Evolutionary conservation across 108 stramenopile species (phyloP).

Genomic region (Cyclotella choctawhatcheeana): DNA sequence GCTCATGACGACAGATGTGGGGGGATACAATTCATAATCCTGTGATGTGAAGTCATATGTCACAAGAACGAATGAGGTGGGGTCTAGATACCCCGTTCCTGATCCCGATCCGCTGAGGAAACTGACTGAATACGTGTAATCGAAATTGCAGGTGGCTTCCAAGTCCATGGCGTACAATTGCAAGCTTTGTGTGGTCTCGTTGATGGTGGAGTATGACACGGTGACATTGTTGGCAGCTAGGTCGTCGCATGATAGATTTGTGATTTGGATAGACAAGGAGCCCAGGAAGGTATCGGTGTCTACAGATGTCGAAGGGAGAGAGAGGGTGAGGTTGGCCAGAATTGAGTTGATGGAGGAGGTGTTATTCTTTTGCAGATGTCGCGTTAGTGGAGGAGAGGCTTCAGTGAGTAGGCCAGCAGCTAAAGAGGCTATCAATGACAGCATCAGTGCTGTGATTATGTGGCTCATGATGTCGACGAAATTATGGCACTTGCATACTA

Average conservation of each 20-base stretch:
- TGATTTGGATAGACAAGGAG: neutral
- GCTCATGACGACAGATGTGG: conserved; percentile 35
- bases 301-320: neutral
- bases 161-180: conserved; percentile 4
- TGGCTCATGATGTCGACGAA: no score
- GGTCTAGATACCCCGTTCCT: conserved; percentile 6
- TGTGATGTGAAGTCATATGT: conserved; percentile 40
- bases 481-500: no score
- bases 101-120: conserved; percentile 25
- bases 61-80: conserved; percentile 21
- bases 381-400: no score
- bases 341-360: conserved; percentile 14
- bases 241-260: conserved; percentile 7
- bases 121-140: conserved; percentile 4
- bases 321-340: conserved; percentile 3
- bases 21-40: conserved; percentile 44
- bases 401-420: no score
- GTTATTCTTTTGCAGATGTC: neutral
- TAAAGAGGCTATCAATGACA: no score
- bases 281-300: conserved; percentile 6
- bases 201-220: neutral
- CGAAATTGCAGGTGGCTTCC: conserved; percentile 17
- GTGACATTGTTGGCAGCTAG: neutral
- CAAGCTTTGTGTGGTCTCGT: conserved; percentile 3
- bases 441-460: no score